phyloP scores from a whole-genome alignment of 768 basidiomycete species.

The Hygrocybe punicea region DNA sequence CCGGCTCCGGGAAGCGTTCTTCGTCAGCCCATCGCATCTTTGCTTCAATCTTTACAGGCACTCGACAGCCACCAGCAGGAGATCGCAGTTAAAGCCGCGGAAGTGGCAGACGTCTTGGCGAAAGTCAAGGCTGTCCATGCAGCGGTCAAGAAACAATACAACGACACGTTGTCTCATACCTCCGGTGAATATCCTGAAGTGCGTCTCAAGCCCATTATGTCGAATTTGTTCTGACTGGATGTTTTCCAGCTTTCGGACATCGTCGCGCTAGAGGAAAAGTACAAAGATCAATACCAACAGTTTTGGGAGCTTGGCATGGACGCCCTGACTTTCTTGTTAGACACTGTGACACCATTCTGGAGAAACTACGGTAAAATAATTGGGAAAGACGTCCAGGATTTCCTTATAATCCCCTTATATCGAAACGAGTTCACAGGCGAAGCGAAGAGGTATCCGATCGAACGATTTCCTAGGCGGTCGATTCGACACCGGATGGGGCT shows the following conservation, averaged over 20 bases:
- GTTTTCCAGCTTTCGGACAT: conserved; percentile 60
- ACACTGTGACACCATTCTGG: conserved; percentile 78
- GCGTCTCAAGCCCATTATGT: conserved; percentile 13
- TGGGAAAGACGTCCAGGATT: conserved; percentile 73
- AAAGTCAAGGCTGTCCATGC: conserved; percentile 55
- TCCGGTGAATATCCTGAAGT: conserved; percentile 81
- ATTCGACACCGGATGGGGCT: conserved; percentile 67
- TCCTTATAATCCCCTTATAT: conserved; percentile 78
- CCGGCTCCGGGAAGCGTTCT: conserved; percentile 42
- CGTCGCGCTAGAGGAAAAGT: conserved; percentile 70
- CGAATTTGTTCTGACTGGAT: not conserved
- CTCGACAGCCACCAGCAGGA: conserved; percentile 47
- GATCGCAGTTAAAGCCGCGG: conserved; percentile 46
- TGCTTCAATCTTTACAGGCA: conserved; percentile 47
- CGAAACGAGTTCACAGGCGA: conserved; percentile 83
- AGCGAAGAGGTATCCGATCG: conserved; percentile 60
- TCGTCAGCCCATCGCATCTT: conserved; percentile 50
- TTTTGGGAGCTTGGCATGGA: conserved; percentile 82
- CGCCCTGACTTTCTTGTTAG: conserved; percentile 68
- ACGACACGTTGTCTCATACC: conserved; percentile 59
- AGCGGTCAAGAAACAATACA: conserved; percentile 61
- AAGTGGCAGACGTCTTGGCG: conserved; percentile 47
- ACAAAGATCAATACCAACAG: conserved; percentile 75
- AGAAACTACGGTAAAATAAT: conserved; percentile 79
- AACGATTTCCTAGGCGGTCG: conserved; percentile 57